Conservation (phyloP, 2,329 filamentous ascomycete genomes). For the Xylariaceae sp. region DNA sequence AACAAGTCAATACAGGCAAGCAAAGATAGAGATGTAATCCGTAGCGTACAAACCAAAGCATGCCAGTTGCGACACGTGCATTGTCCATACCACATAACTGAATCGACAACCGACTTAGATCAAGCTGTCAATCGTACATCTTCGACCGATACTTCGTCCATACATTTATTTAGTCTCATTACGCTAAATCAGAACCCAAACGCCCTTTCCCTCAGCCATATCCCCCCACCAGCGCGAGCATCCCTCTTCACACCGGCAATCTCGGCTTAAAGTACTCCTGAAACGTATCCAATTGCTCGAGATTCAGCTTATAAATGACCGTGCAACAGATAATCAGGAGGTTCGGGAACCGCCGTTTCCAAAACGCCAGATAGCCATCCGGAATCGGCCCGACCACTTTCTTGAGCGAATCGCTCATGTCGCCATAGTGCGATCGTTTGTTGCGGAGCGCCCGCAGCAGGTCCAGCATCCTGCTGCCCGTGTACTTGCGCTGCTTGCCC, state of each 20-base stretch:
- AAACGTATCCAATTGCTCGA: conserved; percentile 62
- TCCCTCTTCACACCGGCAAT: conserved; percentile 22
- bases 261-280: conserved; percentile 56
- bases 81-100: no score
- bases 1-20: no score
- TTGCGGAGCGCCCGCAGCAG: conserved; percentile 84
- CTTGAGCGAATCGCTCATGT: conserved; percentile 78
- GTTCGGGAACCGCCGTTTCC: conserved; percentile 72
- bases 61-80: no score
- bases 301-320: conserved; percentile 60
- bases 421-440: conserved; percentile 97
- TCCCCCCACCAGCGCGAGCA: no score
- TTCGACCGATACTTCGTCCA: no score
- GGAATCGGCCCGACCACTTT: conserved; percentile 65
- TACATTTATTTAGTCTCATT: no score
- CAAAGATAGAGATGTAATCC: no score
- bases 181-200: no score
- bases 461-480: conserved; percentile 75
- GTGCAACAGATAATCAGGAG: conserved; percentile 74
- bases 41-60: no score
- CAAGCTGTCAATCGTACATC: no score
- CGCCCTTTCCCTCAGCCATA: no score
- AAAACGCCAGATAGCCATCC: conserved; percentile 78
- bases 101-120: no score
- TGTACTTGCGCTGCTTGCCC: conserved; percentile 94